phyloP scores from a whole-genome alignment of 352 stramenopile species.

The Pythium diclinum region DNA sequence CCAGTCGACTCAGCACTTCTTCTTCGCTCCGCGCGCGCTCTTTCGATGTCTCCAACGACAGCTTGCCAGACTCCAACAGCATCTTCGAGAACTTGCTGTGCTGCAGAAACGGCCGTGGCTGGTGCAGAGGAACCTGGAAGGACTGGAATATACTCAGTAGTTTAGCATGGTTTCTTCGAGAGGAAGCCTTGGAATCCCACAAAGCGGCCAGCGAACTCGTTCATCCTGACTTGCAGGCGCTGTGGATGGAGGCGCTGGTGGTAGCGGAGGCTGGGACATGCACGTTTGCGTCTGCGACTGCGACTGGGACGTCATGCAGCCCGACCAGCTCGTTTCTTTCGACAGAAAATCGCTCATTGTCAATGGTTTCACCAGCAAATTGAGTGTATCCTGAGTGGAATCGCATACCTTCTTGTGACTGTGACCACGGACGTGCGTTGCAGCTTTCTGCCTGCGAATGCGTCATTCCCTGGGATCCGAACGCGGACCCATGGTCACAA shows the following conservation, averaged over 20 bases:
- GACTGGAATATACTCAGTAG: background rate
- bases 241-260: background rate
- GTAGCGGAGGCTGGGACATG: slow-evolving; percentile 23
- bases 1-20: slow-evolving; percentile 6
- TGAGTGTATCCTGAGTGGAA: too few species aligned
- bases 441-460: background rate
- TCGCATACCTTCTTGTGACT: slow-evolving; percentile 24
- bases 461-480: background rate
- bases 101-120: background rate
- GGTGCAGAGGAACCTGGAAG: slow-evolving; percentile 11
- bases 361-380: background rate
- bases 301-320: slow-evolving; percentile 44
- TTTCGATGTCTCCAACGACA: background rate
- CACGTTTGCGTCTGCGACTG: slow-evolving; percentile 32
- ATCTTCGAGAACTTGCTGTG: slow-evolving; percentile 13
- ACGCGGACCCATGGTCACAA: background rate
- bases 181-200: slow-evolving; percentile 28
- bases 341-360: background rate
- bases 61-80: background rate
- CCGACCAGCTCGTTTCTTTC: slow-evolving; percentile 30
- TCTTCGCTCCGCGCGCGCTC: slow-evolving; percentile 9
- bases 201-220: slow-evolving; percentile 13
- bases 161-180: slow-evolving; percentile 35
- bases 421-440: background rate
- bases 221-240: slow-evolving; percentile 7